Base-by-base conservation (phyloP, 225 moss, liverwort and hornwort genomes). In the Bryum argenteum region DNA sequence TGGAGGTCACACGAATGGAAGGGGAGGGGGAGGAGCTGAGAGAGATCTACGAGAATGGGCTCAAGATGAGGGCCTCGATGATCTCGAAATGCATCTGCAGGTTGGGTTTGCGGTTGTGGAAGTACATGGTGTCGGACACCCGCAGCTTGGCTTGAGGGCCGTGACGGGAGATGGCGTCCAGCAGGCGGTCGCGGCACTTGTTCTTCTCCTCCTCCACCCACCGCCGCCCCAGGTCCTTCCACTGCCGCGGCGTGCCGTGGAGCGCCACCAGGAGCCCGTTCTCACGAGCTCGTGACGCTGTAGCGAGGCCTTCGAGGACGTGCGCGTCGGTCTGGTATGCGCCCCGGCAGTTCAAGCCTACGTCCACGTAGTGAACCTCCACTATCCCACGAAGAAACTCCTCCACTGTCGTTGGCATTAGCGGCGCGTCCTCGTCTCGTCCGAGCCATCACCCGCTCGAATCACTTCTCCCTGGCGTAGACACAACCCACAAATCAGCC, bases 81-180 rank as follows among this genome's bases (percentile, higher is more conserved):
- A 94, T 85, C 77, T 91, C 86, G 65, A 94, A 94, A 61, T 94
- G 94, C 94, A 91, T 94, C 79, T 90, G 94, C 85, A 94, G 59
- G 74, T 83, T 84, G 7, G 91, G 75, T 50, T 78, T 71, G 20
- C 62, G 73, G 2, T 71, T 24, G 11, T 51, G 51, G 55, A 91
- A 94, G 73, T 91, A 91, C 37, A 88, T 78, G 4, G 52, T 85
- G 69, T 94, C 88, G 2, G 43, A 71, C 38, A 91, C 88, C 6
- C 79, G 82, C 20, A 94, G 66, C 69, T 94, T 94, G 75, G 80
- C 72, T 10, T 81, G 81, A 1, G 62, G 51, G 24, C 88, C 91
- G 2, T 83, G 85, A 67, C 83, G 88, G 2, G 55, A 66, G 20
- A 79, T 88, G 2, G 88, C 89, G n/a, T 90, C 80, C 56, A 61